Evolutionary conservation across 2,329 filamentous ascomycete genomes (phyloP).

Genomic region (Didymella exigua): DNA sequence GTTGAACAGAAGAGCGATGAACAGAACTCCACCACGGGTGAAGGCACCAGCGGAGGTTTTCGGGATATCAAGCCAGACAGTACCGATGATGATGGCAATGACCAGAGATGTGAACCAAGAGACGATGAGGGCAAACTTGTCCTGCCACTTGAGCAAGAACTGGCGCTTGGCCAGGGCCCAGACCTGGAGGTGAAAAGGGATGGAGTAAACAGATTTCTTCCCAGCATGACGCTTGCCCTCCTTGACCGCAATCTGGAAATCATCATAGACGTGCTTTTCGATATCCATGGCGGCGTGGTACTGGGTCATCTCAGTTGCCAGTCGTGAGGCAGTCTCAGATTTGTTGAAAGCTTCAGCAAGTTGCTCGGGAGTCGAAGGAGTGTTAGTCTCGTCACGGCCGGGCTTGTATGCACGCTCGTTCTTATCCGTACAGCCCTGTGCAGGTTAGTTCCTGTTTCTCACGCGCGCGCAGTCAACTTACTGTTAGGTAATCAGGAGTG

Average conservation of each 20-base stretch:
- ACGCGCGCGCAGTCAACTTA: no score
- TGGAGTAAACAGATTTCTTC: slow-evolving; percentile 77
- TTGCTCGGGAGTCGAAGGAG: slow-evolving; percentile 70
- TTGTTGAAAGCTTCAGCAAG: slow-evolving; percentile 72
- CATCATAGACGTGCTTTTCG: slow-evolving; percentile 71
- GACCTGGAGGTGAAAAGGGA: slow-evolving; percentile 81
- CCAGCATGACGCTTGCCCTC: slow-evolving; percentile 79
- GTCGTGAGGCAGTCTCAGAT: slow-evolving; percentile 62
- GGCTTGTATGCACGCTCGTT: slow-evolving; percentile 78
- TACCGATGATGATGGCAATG: slow-evolving; percentile 79
- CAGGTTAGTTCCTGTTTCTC: no score
- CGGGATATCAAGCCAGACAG: slow-evolving; percentile 75
- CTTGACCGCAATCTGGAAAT: slow-evolving; percentile 75
- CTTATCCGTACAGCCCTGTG: slow-evolving; percentile 83
- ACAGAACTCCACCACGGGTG: slow-evolving; percentile 79
- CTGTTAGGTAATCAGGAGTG: slow-evolving; percentile 79
- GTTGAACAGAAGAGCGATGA: slow-evolving; percentile 81
- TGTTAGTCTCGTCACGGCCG: slow-evolving; percentile 68
- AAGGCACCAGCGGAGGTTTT: slow-evolving; percentile 72
- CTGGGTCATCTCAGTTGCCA: slow-evolving; percentile 69
- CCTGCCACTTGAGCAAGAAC: slow-evolving; percentile 84
- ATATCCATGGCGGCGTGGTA: slow-evolving; percentile 70
- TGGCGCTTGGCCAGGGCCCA: slow-evolving; percentile 85
- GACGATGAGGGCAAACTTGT: slow-evolving; percentile 76
- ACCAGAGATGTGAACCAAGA: slow-evolving; percentile 74